phyloP scores from a whole-genome alignment of 169 alveolate species.

The Plasmodium vivax region DNA sequence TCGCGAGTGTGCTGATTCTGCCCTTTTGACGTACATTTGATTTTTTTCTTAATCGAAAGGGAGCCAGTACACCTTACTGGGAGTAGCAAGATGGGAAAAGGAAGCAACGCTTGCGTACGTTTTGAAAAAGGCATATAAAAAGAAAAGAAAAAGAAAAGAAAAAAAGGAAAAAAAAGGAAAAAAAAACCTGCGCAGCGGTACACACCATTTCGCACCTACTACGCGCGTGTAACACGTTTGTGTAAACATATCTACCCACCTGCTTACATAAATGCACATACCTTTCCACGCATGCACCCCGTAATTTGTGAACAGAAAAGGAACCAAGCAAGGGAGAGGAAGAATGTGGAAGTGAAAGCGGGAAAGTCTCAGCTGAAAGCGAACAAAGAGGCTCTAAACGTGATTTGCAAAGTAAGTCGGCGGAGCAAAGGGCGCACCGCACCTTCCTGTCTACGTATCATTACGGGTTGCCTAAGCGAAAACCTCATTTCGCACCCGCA shows the following conservation, averaged over 20 bases:
- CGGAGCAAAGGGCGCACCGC: neutral
- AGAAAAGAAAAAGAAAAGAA: neutral
- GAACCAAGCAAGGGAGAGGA: constrained; percentile 76
- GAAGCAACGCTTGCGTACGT: constrained; percentile 75
- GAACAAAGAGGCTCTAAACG: constrained; percentile 68
- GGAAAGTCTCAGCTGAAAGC: constrained; percentile 74
- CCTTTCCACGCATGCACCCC: neutral
- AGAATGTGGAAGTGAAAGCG: constrained; percentile 73
- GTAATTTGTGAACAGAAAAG: constrained; percentile 43
- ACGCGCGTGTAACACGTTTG: neutral
- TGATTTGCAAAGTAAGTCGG: constrained; percentile 57
- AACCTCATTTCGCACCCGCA: neutral
- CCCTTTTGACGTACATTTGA: neutral
- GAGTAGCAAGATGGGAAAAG: constrained; percentile 69
- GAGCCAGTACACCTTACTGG: neutral
- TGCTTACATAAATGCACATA: neutral
- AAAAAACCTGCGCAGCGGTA: neutral
- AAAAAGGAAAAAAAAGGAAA: neutral
- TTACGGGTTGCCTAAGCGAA: neutral
- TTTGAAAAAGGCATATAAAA: neutral
- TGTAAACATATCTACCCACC: neutral
- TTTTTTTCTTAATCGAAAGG: neutral
- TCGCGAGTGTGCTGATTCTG: neutral
- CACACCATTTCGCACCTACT: constrained; percentile 3
- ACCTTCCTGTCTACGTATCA: neutral